Percentiles rank a stretch among this genome's conserved stretches.
These are phyloP conservation scores for Hygrocybe punicea DNA, from an alignment of 768 basidiomycete species.

Conservation along the genomic window DNA sequence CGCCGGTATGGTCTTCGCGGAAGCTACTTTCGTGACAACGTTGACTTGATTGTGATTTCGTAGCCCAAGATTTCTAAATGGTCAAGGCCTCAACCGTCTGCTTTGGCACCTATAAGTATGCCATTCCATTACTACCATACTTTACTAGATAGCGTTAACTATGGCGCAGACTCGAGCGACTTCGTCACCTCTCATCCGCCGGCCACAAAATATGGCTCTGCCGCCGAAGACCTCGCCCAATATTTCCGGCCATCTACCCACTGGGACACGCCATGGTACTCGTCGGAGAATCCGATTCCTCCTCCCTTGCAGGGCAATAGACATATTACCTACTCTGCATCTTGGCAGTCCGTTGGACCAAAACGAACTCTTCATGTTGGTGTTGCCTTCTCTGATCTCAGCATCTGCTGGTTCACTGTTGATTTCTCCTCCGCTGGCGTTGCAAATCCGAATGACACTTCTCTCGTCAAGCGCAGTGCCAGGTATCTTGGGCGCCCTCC, in stretches of 20 bases:
- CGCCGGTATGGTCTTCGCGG: background rate
- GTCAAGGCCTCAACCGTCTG: background rate
- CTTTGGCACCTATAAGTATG: background rate
- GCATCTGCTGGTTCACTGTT: constrained; percentile 47
- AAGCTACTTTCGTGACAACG: background rate
- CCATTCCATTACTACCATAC: too few species aligned
- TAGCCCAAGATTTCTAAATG: constrained; percentile 4
- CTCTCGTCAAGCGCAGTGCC: constrained; percentile 34
- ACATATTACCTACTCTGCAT: constrained; percentile 25
- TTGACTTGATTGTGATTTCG: background rate
- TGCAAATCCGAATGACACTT: constrained; percentile 29
- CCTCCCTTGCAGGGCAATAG: constrained; percentile 27
- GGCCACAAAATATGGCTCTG: constrained; percentile 30
- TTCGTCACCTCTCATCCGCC: constrained; percentile 36
- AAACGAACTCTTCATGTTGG: constrained; percentile 35
- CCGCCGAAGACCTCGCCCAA: constrained; percentile 42
- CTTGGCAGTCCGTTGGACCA: constrained; percentile 28
- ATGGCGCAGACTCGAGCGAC: constrained; percentile 10
- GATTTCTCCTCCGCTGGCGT: constrained; percentile 32
- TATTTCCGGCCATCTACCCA: constrained; percentile 43
- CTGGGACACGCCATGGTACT: constrained; percentile 46
- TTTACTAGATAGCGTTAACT: background rate
- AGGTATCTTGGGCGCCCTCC: constrained; percentile 40
- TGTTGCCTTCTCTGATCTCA: constrained; percentile 48
- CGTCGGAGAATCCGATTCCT: constrained; percentile 32